These are phyloP conservation scores for Rhodocollybia butyracea DNA, from an alignment of 768 basidiomycete genomes.

Conservation along the genomic window DNA sequence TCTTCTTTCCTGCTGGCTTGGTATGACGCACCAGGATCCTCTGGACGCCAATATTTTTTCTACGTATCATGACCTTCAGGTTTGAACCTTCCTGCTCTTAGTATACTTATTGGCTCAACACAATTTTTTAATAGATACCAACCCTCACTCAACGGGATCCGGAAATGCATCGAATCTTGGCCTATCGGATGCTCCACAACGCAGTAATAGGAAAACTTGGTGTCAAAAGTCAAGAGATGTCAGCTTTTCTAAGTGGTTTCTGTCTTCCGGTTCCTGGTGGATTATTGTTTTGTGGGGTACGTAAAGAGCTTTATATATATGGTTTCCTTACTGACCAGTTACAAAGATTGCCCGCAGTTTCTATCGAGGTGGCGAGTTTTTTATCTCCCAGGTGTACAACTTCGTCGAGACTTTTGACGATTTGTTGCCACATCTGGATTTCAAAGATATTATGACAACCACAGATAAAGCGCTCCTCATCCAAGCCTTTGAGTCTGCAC, in stretches of 20 bases:
- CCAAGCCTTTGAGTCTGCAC: not conserved
- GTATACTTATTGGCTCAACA: not conserved
- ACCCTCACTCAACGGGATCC: not conserved
- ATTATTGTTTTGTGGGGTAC: not conserved
- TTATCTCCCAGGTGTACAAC: not conserved
- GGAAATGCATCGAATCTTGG: no score
- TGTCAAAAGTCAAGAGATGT: not conserved
- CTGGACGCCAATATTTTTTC: not conserved
- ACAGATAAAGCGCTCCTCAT: not conserved
- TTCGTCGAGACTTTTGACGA: not conserved
- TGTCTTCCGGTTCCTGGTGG: not conserved
- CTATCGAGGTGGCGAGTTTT: not conserved
- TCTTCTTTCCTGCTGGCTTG: not conserved
- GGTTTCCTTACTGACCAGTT: not conserved
- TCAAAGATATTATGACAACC: not conserved
- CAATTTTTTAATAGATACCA: not conserved
- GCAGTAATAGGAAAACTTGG: not conserved
- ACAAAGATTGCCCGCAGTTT: not conserved
- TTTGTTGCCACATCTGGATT: not conserved
- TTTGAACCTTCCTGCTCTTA: not conserved
- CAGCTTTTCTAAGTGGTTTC: not conserved
- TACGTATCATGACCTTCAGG: not conserved
- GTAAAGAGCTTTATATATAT: not conserved
- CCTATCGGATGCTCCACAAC: not conserved
- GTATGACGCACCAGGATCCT: not conserved